phyloP scores from a whole-genome alignment of 345 rosid genomes.

The Pugionium cornutum region DNA sequence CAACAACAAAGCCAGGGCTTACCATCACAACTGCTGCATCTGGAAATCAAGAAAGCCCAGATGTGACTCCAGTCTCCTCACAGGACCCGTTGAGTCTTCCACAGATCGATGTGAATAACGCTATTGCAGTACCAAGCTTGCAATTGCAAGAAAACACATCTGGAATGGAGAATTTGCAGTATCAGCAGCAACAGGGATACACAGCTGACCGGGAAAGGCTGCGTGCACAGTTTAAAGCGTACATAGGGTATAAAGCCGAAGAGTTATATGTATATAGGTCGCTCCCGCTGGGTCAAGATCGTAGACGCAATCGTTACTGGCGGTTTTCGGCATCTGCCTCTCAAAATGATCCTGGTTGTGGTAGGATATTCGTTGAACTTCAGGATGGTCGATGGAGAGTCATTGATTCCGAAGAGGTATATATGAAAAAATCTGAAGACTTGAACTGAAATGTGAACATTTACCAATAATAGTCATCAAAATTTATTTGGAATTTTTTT shows the following conservation, averaged over 20 bases:
- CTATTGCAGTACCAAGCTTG: slow-evolving; percentile 49
- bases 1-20: slow-evolving; percentile 50
- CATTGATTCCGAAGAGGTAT: slow-evolving; percentile 79
- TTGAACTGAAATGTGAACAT: not conserved
- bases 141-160: slow-evolving; percentile 58
- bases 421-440: not conserved
- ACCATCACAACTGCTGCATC: slow-evolving; percentile 40
- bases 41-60: slow-evolving; percentile 56
- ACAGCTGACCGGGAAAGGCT: slow-evolving; percentile 71
- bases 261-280: slow-evolving; percentile 73
- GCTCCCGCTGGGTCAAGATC: slow-evolving; percentile 87
- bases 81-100: slow-evolving; percentile 47
- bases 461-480: not conserved
- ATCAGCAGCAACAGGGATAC: slow-evolving; percentile 64
- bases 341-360: slow-evolving; percentile 77
- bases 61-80: slow-evolving; percentile 42
- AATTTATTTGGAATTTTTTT: not conserved
- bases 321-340: slow-evolving; percentile 74
- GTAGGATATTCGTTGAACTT: slow-evolving; percentile 81
- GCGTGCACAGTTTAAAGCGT: slow-evolving; percentile 68
- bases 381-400: slow-evolving; percentile 76
- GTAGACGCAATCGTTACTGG: slow-evolving; percentile 90
- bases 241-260: slow-evolving; percentile 80
- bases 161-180: slow-evolving; percentile 53
- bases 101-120: slow-evolving; percentile 42